phyloP scores from a whole-genome alignment of 305 asterid genomes.

The Rubia balearica region DNA sequence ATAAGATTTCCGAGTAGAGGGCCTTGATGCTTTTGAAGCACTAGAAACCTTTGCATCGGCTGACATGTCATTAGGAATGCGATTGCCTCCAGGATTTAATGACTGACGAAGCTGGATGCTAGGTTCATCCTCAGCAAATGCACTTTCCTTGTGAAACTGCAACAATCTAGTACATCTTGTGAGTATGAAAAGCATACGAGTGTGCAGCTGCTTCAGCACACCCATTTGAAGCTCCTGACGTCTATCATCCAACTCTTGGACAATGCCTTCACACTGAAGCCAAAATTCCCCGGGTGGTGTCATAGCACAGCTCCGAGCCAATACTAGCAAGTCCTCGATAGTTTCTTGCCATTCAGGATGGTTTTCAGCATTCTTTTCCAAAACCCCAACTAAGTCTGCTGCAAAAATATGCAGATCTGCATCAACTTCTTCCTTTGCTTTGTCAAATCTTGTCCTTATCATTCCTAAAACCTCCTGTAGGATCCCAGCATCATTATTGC shows the following conservation, averaged over 20 bases:
- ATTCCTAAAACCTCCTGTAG: slow-evolving; percentile 81
- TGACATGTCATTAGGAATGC: slow-evolving; percentile 34
- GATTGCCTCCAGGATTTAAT: slow-evolving; percentile 67
- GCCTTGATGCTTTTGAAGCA: slow-evolving; percentile 43
- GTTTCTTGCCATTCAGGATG: slow-evolving; percentile 99
- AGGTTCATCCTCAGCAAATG: slow-evolving; percentile 78
- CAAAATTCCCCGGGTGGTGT: slow-evolving; percentile 92
- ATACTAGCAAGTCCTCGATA: slow-evolving; percentile 83
- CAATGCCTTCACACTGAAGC: slow-evolving; percentile 99
- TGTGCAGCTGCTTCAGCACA: slow-evolving; percentile 84
- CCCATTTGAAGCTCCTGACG: slow-evolving; percentile 99
- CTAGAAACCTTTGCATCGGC: slow-evolving; percentile 39
- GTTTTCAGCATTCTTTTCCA: slow-evolving; percentile 83
- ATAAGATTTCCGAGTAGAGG: slow-evolving; percentile 63
- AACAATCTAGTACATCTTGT: slow-evolving; percentile 94
- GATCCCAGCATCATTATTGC: slow-evolving; percentile 23
- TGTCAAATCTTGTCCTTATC: slow-evolving; percentile 89
- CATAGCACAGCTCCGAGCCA: slow-evolving; percentile 97
- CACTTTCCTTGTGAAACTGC: slow-evolving; percentile 97
- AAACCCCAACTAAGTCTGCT: slow-evolving; percentile 84
- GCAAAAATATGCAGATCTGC: slow-evolving; percentile 94
- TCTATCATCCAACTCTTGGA: slow-evolving; percentile 93
- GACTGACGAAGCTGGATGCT: slow-evolving; percentile 76
- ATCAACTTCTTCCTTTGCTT: slow-evolving; percentile 99
- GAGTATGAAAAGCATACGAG: slow-evolving; percentile 98